Conservation (phyloP, 441 rosid genomes). For the Croton laevigatus region DNA sequence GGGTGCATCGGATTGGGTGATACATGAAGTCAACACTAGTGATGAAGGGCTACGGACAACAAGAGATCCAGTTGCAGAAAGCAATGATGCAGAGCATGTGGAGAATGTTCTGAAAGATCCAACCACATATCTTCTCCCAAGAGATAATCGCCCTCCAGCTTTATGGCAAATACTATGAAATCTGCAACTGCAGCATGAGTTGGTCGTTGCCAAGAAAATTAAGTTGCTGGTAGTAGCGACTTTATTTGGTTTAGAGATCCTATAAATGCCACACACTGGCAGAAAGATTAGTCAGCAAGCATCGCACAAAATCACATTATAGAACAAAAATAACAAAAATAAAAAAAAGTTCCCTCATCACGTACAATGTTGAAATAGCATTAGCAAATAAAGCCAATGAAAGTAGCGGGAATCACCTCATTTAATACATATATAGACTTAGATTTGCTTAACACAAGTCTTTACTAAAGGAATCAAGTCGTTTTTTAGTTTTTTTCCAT, state of each 20-base stretch:
- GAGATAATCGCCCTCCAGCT: conserved; percentile 23
- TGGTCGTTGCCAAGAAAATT: conserved; percentile 38
- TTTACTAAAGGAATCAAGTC: conserved; percentile 4
- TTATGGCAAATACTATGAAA: conserved; percentile 31
- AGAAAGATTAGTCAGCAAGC: conserved; percentile 12
- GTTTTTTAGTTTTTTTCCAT: neutral
- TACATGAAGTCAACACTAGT: conserved; percentile 36
- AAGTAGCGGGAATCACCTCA: neutral
- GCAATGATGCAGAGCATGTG: conserved; percentile 30
- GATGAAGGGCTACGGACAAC: conserved; percentile 39
- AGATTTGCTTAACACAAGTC: neutral
- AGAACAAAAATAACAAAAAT: neutral
- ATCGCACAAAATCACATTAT: neutral
- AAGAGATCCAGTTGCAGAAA: conserved; percentile 30
- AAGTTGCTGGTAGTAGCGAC: conserved; percentile 5
- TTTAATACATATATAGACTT: neutral
- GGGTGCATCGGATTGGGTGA: conserved; percentile 53
- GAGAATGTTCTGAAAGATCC: conserved; percentile 32
- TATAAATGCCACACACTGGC: conserved; percentile 26
- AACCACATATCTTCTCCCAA: conserved; percentile 25
- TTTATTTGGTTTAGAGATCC: conserved; percentile 25
- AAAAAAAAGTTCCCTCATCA: neutral
- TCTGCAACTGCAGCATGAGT: conserved; percentile 32
- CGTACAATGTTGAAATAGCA: neutral
- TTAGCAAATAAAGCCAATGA: neutral